Evolutionary conservation across 2,329 filamentous ascomycete species (phyloP).

Genomic region (Stemphylium beticola): DNA sequence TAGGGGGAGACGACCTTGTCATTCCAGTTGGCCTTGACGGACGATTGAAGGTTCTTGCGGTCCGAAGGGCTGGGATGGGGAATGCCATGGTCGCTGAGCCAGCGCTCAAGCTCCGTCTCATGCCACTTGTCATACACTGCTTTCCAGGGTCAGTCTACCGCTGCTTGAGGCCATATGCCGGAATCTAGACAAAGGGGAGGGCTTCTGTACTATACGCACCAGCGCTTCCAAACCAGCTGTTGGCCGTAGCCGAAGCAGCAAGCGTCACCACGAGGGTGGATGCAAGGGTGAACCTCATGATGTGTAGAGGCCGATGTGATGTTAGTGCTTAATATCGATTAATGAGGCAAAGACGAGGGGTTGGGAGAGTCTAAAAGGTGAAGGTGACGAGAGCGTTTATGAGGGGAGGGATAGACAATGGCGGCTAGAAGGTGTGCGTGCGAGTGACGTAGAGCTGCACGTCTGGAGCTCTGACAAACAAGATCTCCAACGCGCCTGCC

Average conservation of each 20-base stretch:
- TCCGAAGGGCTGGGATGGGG: slow-evolving; percentile 90
- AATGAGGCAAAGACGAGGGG: slow-evolving; percentile 23
- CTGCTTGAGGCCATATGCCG: not conserved
- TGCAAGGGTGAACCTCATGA: slow-evolving; percentile 77
- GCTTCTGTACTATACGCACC: slow-evolving; percentile 63
- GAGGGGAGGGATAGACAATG: slow-evolving; percentile 37
- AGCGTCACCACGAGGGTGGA: slow-evolving; percentile 74
- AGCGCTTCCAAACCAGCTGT: slow-evolving; percentile 84
- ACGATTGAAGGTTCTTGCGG: slow-evolving; percentile 89
- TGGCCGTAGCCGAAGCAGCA: slow-evolving; percentile 73
- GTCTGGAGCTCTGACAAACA: slow-evolving; percentile 28
- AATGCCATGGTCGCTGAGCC: slow-evolving; percentile 90
- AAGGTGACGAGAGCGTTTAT: slow-evolving; percentile 28
- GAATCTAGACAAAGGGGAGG: slow-evolving; percentile 5
- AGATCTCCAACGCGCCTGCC: slow-evolving; percentile 27
- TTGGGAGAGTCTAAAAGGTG: slow-evolving; percentile 13
- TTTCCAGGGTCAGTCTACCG: slow-evolving; percentile 30
- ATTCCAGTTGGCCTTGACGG: slow-evolving; percentile 93
- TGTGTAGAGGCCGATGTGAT: slow-evolving; percentile 36
- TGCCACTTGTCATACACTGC: slow-evolving; percentile 99
- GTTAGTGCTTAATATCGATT: slow-evolving; percentile 25
- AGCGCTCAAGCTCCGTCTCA: slow-evolving; percentile 94
- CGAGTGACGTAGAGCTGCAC: slow-evolving; percentile 41
- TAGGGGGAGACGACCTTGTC: slow-evolving; percentile 76
- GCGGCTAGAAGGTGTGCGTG: slow-evolving; percentile 20